Percentiles rank a stretch among this genome's conserved stretches.
Conservation (phyloP, 345 rosid species). For the Odontarrhena argentea region DNA sequence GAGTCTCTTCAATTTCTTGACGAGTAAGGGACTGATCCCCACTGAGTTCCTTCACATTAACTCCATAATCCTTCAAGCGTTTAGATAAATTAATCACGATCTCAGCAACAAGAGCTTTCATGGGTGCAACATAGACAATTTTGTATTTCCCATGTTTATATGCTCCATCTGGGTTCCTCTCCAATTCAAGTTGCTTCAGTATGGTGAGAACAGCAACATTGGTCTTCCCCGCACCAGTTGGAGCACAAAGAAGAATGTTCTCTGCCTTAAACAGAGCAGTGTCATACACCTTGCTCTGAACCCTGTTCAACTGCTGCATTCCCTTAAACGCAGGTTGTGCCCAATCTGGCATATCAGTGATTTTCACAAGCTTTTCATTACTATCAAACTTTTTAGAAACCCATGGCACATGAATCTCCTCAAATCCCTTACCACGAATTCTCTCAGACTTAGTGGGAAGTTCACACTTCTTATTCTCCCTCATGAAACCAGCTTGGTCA, state of each 20-base stretch:
- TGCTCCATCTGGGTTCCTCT: constrained; percentile 65
- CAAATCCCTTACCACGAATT: constrained; percentile 61
- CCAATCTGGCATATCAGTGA: constrained; percentile 85
- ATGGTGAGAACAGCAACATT: constrained; percentile 92
- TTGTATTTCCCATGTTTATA: constrained; percentile 66
- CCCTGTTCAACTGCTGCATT: constrained; percentile 81
- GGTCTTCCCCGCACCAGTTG: constrained; percentile 96
- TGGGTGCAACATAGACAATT: constrained; percentile 93
- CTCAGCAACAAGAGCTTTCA: constrained; percentile 95
- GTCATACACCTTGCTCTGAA: constrained; percentile 79
- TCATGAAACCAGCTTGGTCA: constrained; percentile 74
- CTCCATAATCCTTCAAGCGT: constrained; percentile 67
- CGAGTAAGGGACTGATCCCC: constrained; percentile 87
- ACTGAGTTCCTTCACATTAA: constrained; percentile 80
- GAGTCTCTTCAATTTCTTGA: constrained; percentile 87
- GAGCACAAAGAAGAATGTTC: constrained; percentile 86
- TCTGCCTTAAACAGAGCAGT: constrained; percentile 75
- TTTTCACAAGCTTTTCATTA: constrained; percentile 66
- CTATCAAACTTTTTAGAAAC: constrained; percentile 58
- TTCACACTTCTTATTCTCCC: constrained; percentile 72
- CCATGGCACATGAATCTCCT: constrained; percentile 85
- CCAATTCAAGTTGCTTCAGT: constrained; percentile 75
- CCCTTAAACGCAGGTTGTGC: constrained; percentile 87
- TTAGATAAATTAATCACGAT: constrained; percentile 73
- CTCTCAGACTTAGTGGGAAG: constrained; percentile 68